These are phyloP conservation scores for Solanum verrucosum DNA, from an alignment of 257 asterid species.

Conservation along the genomic window DNA sequence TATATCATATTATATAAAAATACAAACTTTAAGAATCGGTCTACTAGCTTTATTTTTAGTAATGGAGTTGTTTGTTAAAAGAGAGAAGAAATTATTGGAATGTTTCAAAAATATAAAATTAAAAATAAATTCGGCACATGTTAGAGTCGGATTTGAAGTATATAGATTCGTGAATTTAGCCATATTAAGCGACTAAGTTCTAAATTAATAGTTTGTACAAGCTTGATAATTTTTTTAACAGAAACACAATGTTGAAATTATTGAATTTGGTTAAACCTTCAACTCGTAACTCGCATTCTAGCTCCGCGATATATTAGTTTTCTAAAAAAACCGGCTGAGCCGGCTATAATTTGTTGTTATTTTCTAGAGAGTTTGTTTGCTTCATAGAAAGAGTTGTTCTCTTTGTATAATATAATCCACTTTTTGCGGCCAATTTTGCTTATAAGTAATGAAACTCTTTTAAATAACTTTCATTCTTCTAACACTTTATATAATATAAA, in stretches of 20 bases:
- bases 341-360: background rate
- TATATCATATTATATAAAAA: background rate
- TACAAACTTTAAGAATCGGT: background rate
- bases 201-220: background rate
- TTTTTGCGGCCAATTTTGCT: slow-evolving; percentile 67
- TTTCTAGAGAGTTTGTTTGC: slow-evolving; percentile 46
- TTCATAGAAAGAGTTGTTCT: slow-evolving; percentile 25
- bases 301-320: too few species aligned
- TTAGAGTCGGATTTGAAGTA: background rate
- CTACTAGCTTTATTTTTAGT: background rate
- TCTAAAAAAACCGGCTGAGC: background rate
- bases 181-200: background rate
- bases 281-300: background rate
- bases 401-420: slow-evolving; percentile 19
- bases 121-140: background rate
- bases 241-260: background rate
- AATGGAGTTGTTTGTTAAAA: background rate
- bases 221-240: background rate
- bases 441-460: slow-evolving; percentile 29
- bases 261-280: background rate
- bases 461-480: background rate
- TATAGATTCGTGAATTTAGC: background rate
- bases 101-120: background rate
- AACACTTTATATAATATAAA: background rate
- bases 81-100: background rate